Evolutionary conservation across 2,329 filamentous ascomycete species (phyloP), one percentile per base, ranked within the genome.

Genomic region (Tolypocladium guangdongense): DNA sequence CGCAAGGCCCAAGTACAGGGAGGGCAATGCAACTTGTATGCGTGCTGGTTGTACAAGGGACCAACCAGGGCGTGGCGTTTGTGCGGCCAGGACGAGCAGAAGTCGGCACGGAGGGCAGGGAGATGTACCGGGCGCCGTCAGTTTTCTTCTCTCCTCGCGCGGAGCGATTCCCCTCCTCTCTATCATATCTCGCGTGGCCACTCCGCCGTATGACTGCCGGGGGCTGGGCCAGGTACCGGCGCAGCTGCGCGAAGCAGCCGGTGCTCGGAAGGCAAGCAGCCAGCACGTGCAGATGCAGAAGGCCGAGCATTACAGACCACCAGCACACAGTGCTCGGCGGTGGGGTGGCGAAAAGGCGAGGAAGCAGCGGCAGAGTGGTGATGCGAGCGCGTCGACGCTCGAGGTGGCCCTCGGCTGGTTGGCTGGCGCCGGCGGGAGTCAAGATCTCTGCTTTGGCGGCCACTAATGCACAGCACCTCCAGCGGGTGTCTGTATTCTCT

Each of bases 401-500:
- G 24, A 18, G 41, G 30, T 46, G 33, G 36, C 45, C 32, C 45
- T 38, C 4, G 45, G 22, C 41, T 64, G 60, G 60, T 60, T 66
- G 59, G 59, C 57, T 56, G 59, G 58, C 56, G 60, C 57, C 57
- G 61, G n/a, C 30, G 22, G 18, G 61, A 60, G 64, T 60, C 61
- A 58, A 67, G 62, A 68, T 68, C 62, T 67, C 60, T 64, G 56
- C 56, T 62, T 56, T 62, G 62, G 59, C 60, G 59, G 60, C 63
- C 63, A 61, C 65, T 67, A 66, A 68, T 67, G 66, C 66, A 66
- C 56, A 59, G 56, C 57, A 61, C 38, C 24, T 45, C 41, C 24
- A 30, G 41, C 24, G 16, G 27, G n/a, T 32, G 27, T 32, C 24
- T 32, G 43, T 27, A 4, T 11, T 27, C 43, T 27, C 12, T 30